A percentile compares a stretch with the other conserved stretches of the same genome.
Conservation (phyloP, 1,284 basidiomycete genomes). For the Sporisorium exsertum region DNA sequence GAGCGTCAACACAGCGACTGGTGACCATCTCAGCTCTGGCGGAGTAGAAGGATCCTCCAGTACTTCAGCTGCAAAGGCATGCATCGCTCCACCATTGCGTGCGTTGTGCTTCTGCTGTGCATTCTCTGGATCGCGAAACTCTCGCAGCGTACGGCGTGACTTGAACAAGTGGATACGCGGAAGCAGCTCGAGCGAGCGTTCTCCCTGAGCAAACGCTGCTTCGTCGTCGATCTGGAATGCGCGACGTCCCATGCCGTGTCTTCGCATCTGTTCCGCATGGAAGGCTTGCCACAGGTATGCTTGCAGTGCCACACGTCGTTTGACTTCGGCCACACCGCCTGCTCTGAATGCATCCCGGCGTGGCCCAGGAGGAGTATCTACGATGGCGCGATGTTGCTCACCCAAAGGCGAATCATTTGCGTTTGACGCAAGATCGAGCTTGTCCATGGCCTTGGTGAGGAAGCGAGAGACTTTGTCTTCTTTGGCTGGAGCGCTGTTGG, state of each 20-base stretch:
- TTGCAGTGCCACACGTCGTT: conserved; percentile 47
- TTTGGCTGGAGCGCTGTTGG: background rate
- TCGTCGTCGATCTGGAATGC: conserved; percentile 52
- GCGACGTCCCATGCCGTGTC: conserved; percentile 48
- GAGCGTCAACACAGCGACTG: conserved; percentile 46
- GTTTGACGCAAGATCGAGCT: conserved; percentile 11
- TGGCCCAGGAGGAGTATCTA: conserved; percentile 35
- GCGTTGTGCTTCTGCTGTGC: conserved; percentile 50
- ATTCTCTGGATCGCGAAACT: conserved; percentile 51
- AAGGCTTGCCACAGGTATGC: conserved; percentile 59
- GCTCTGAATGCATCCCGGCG: conserved; percentile 21
- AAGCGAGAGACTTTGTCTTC: conserved; percentile 23
- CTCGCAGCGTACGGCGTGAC: conserved; percentile 30
- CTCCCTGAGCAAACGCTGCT: background rate
- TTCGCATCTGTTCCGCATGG: conserved; percentile 56
- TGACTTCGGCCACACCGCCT: conserved; percentile 40
- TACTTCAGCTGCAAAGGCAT: conserved; percentile 38
- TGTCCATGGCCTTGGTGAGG: conserved; percentile 26
- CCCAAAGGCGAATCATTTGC: background rate
- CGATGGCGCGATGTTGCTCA: conserved; percentile 26
- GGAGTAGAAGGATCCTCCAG: conserved; percentile 35
- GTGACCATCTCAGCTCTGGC: conserved; percentile 27
- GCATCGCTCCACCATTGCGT: conserved; percentile 50
- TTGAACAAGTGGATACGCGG: conserved; percentile 47
- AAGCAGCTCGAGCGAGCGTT: conserved; percentile 24